Percentiles rank a stretch among this genome's conserved stretches.
These are phyloP conservation scores for Picea abies DNA, from an alignment of 83 land plant genomes.

Conservation along the genomic window DNA sequence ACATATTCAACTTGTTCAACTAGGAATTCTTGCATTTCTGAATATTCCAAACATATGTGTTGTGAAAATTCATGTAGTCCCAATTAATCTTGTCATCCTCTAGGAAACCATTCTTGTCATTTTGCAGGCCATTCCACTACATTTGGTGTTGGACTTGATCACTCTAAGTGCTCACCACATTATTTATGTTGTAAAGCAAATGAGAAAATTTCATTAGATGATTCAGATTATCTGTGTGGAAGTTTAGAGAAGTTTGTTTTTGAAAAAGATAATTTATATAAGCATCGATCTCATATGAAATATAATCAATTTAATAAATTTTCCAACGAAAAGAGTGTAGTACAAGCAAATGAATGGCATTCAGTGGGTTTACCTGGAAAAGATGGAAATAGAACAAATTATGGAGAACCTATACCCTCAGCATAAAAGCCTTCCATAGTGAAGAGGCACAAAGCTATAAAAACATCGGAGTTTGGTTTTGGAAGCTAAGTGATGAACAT, in stretches of 20 bases:
- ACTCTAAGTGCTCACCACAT: neutral
- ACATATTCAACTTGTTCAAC: neutral
- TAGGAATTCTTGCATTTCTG: neutral
- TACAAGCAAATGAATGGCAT: neutral
- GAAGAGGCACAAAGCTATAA: neutral
- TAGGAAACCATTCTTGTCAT: neutral
- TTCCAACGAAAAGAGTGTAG: too few species aligned
- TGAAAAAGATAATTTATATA: too few species aligned
- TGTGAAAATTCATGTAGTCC: neutral
- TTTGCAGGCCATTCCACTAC: neutral
- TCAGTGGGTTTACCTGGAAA: neutral
- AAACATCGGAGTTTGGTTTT: neutral
- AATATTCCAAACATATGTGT: neutral
- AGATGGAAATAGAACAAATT: neutral
- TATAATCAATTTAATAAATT: too few species aligned
- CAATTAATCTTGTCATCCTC: neutral
- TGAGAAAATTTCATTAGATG: neutral
- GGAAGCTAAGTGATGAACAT: neutral
- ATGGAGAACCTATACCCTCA: neutral
- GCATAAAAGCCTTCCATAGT: neutral
- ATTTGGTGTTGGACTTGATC: conserved; percentile 7
- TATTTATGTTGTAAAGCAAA: neutral
- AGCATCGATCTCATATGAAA: too few species aligned
- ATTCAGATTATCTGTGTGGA: too few species aligned
- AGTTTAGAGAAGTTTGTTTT: too few species aligned